phyloP scores from a whole-genome alignment of 1,284 basidiomycete species.

The Cutaneotrichosporon daszewskae region DNA sequence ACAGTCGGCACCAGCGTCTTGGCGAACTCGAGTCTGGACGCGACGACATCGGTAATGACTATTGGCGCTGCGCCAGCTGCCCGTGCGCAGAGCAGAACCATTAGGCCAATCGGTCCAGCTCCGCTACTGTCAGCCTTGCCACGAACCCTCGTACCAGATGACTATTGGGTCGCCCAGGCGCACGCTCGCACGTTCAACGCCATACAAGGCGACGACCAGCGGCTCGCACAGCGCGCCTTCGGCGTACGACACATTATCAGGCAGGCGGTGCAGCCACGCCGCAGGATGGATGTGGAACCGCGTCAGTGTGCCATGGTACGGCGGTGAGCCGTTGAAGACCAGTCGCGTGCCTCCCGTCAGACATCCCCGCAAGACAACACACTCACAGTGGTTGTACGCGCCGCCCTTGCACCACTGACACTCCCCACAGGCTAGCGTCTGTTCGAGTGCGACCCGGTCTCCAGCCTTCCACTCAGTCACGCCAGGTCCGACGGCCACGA shows the following conservation, averaged over 20 bases:
- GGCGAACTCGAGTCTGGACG: slow-evolving; percentile 52
- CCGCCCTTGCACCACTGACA: slow-evolving; percentile 51
- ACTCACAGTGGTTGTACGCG: slow-evolving; percentile 50
- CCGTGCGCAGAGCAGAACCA: slow-evolving; percentile 51
- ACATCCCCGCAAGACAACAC: too few species aligned
- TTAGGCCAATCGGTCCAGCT: slow-evolving; percentile 52
- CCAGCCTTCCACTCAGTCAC: too few species aligned
- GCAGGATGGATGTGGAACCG: slow-evolving; percentile 53
- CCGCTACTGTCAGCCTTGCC: slow-evolving; percentile 27
- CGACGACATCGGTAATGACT: slow-evolving; percentile 52
- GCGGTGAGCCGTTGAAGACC: slow-evolving; percentile 50
- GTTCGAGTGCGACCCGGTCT: slow-evolving; percentile 51
- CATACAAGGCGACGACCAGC: slow-evolving; percentile 52
- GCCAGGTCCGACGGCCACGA: slow-evolving; percentile 46
- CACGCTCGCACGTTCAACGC: slow-evolving; percentile 50
- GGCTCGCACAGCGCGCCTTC: slow-evolving; percentile 54
- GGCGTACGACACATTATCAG: slow-evolving; percentile 49
- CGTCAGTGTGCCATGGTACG: slow-evolving; percentile 50
- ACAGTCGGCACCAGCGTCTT: slow-evolving; percentile 51
- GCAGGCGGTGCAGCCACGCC: slow-evolving; percentile 53
- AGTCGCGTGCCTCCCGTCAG: slow-evolving; percentile 28
- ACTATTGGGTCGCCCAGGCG: slow-evolving; percentile 49
- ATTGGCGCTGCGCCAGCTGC: slow-evolving; percentile 54
- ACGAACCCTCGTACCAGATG: slow-evolving; percentile 38
- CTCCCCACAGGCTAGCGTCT: too few species aligned